These are phyloP conservation scores for Metschnikowia continentalis DNA, from an alignment of 805 yeast genomes.

Conservation along the genomic window DNA sequence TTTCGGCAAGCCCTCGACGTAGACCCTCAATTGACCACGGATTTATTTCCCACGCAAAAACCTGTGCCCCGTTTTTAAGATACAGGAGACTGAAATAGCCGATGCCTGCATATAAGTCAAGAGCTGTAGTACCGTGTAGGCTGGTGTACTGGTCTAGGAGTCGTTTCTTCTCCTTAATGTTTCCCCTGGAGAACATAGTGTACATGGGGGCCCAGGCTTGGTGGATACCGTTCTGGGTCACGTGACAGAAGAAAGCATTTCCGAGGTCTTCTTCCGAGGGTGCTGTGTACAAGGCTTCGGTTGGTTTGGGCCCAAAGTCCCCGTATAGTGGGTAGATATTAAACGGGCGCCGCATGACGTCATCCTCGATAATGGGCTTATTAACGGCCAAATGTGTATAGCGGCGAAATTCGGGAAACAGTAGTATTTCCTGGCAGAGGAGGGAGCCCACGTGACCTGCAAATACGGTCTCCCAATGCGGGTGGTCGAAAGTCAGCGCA, in stretches of 20 bases:
- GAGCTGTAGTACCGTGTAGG: slow-evolving; percentile 41
- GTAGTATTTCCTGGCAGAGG: slow-evolving; percentile 15
- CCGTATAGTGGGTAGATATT: slow-evolving; percentile 60
- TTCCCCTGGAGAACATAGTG: slow-evolving; percentile 88
- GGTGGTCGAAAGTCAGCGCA: slow-evolving; percentile 42
- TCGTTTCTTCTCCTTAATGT: slow-evolving; percentile 74
- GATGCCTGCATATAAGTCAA: slow-evolving; percentile 79
- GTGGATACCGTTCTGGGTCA: slow-evolving; percentile 65
- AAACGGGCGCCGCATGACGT: slow-evolving; percentile 61
- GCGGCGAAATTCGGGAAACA: background rate
- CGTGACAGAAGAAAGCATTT: slow-evolving; percentile 66
- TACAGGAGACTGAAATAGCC: slow-evolving; percentile 80
- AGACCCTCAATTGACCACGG: slow-evolving; percentile 82
- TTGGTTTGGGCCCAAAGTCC: slow-evolving; percentile 52
- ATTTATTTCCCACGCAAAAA: slow-evolving; percentile 79
- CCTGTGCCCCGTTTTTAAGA: slow-evolving; percentile 47
- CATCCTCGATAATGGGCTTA: slow-evolving; percentile 56
- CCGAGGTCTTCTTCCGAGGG: slow-evolving; percentile 38
- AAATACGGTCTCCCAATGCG: slow-evolving; percentile 25
- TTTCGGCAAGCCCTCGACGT: slow-evolving; percentile 47
- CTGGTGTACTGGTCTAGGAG: slow-evolving; percentile 42
- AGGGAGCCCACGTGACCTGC: slow-evolving; percentile 5
- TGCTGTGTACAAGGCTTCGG: slow-evolving; percentile 2
- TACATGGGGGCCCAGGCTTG: slow-evolving; percentile 83
- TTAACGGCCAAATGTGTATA: slow-evolving; percentile 67